Evolutionary conservation across 2,329 filamentous ascomycete genomes (phyloP).

Genomic region (Ophiostoma populinum): DNA sequence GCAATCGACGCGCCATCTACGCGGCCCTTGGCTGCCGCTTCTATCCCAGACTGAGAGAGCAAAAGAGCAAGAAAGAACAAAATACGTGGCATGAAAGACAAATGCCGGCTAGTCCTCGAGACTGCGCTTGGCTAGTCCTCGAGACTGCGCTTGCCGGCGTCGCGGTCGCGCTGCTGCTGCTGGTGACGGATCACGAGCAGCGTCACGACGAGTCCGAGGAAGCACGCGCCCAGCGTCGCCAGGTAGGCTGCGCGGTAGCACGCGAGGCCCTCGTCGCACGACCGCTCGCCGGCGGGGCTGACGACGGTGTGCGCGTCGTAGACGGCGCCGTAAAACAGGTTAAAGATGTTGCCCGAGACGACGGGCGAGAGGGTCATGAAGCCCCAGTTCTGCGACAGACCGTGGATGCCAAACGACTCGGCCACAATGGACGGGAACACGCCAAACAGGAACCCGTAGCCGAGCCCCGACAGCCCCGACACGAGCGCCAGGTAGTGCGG

Average conservation of each 20-base stretch:
- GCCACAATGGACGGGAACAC: constrained; percentile 82
- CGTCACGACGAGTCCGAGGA: constrained; percentile 50
- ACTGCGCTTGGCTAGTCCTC: constrained; percentile 5
- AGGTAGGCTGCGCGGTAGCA: constrained; percentile 75
- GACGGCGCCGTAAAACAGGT: constrained; percentile 70
- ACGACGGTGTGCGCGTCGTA: constrained; percentile 67
- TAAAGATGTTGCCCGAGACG: constrained; percentile 79
- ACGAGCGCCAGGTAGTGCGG: constrained; percentile 63
- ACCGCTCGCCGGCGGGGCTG: constrained; percentile 48
- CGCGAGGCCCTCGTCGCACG: constrained; percentile 58
- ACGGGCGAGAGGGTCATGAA: constrained; percentile 84
- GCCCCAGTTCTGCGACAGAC: constrained; percentile 90
- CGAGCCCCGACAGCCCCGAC: constrained; percentile 69
- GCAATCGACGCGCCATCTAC: no score
- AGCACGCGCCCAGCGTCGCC: constrained; percentile 56
- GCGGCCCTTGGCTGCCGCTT: no score
- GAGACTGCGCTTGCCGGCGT: constrained; percentile 14
- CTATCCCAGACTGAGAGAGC: no score
- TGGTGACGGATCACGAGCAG: constrained; percentile 53
- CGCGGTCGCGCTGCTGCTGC: constrained; percentile 21
- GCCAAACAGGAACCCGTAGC: constrained; percentile 86
- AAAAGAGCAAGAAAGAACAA: not conserved
- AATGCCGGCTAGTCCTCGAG: not conserved
- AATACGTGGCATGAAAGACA: not conserved
- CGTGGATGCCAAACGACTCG: constrained; percentile 79